phyloP scores from a whole-genome alignment of 1,284 basidiomycete genomes.

The Microbotryum intermedium region DNA sequence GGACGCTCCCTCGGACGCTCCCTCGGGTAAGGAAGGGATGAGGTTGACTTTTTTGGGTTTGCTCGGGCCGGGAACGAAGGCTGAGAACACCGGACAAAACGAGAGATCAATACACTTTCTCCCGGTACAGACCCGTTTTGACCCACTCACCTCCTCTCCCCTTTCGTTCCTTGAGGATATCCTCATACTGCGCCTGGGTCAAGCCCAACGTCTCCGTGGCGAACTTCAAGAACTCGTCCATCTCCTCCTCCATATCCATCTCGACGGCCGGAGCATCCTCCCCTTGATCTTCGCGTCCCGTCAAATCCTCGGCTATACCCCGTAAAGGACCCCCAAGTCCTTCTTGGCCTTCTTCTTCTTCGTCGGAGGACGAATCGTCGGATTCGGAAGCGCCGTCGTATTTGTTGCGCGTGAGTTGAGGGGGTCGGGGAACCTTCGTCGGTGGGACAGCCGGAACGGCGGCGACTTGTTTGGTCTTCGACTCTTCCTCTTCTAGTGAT shows the following conservation, averaged over 20 bases:
- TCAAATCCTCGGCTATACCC: constrained; percentile 10
- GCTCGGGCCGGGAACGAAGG: constrained; percentile 52
- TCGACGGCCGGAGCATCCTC: constrained; percentile 60
- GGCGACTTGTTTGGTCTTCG: too few species aligned
- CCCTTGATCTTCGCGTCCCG: constrained; percentile 47
- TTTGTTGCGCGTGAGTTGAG: constrained; percentile 22
- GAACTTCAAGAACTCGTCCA: constrained; percentile 86
- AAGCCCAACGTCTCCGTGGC: constrained; percentile 81
- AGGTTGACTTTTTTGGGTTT: constrained; percentile 27
- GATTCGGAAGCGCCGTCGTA: constrained; percentile 30
- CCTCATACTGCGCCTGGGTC: constrained; percentile 68
- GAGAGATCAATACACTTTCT: too few species aligned
- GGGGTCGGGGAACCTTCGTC: background rate
- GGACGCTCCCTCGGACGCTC: background rate
- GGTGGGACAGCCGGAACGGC: too few species aligned
- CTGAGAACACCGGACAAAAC: constrained; percentile 40
- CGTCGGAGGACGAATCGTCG: constrained; percentile 14
- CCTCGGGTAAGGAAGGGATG: constrained; percentile 6
- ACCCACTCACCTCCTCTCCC: constrained; percentile 58
- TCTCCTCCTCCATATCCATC: constrained; percentile 77
- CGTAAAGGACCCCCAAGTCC: background rate
- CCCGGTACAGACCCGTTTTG: too few species aligned
- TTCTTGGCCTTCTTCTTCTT: constrained; percentile 24
- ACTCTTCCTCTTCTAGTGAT: background rate
- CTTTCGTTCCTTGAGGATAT: constrained; percentile 65